Base-by-base conservation (phyloP, 1,284 basidiomycete species). In the Microbotryum silenes-acaulis region DNA sequence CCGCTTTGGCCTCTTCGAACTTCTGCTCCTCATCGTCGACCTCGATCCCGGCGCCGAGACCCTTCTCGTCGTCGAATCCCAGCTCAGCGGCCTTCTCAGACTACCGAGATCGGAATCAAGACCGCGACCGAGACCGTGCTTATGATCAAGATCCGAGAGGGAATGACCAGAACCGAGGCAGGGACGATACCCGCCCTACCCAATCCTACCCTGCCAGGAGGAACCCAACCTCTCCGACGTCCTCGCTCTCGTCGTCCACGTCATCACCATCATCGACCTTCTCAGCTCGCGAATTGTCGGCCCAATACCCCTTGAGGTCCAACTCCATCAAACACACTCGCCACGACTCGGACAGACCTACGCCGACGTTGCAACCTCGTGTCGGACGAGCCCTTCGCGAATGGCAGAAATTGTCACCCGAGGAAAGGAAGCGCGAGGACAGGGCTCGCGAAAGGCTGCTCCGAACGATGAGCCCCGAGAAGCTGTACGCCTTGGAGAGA, bases 401-500 rank as follows among this genome's bases (percentile, higher is more conserved):
- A 29, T 60, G 46, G 12, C 54, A 44, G 16, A 27, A 33, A 25
- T 18, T 60, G 23, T 23, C 6, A 6, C n/a, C 59, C 12, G 59
- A 60, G 37, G 52, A 20, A 12, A n/a, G 49, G 20, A 45, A 48
- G 31, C n/a, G 59, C 8, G 59, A 60, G 48, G 59, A 60, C 27
- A 8, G 44, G 16, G 53, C 46, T 8, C 48, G 59, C 37, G 33
- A 45, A 20, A 12, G 53, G 46, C n/a, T 60, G n/a, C 20, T 50
- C 14, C n/a, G 37, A 18, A 21, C 12, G 25, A 29, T 51, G n/a
- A 44, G 47, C 33, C 45, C 45, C 18, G 25, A 53, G 3, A 47
- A 56, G 49, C 59, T 45, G 37, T 56, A 63, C 21, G 67, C 67
- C 3, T 55, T 55, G 27, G 53, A 61, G 42, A 50, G 65, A 16